Evolutionary conservation across 352 stramenopile genomes (phyloP).

Genomic region (Pseudoperonospora humuli): DNA sequence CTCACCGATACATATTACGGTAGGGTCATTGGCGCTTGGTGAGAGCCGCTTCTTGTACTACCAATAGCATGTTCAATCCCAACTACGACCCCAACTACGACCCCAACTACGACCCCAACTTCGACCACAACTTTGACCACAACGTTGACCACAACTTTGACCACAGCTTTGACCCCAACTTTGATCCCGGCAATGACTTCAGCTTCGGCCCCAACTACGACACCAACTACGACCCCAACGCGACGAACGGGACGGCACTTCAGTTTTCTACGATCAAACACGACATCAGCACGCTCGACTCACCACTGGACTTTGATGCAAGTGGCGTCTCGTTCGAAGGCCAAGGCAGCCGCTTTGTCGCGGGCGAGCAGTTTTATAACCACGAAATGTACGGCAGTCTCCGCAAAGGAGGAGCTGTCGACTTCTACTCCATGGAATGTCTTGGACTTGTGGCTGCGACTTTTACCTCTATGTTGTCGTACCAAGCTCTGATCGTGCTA

Average conservation of each 20-base stretch:
- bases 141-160: too few species aligned
- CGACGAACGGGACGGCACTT: conserved; percentile 24
- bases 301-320: conserved; percentile 28
- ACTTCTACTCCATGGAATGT: conserved; percentile 53
- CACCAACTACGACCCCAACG: conserved; percentile 21
- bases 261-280: conserved; percentile 21
- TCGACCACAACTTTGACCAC: too few species aligned
- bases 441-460: conserved; percentile 52
- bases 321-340: conserved; percentile 27
- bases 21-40: too few species aligned
- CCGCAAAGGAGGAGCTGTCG: conserved; percentile 46
- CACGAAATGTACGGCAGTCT: conserved; percentile 62
- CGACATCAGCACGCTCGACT: conserved; percentile 35
- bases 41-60: too few species aligned
- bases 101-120: too few species aligned
- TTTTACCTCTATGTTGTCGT: conserved; percentile 66
- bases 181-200: too few species aligned
- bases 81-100: too few species aligned
- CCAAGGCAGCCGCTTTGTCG: conserved; percentile 40
- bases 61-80: too few species aligned
- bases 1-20: too few species aligned
- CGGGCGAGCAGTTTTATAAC: conserved; percentile 67
- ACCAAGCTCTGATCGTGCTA: conserved; percentile 42
- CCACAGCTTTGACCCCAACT: too few species aligned
- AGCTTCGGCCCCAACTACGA: conserved; percentile 9